These are phyloP conservation scores for Lyophyllum shimeji DNA, from an alignment of 768 basidiomycete genomes.

Conservation along the genomic window DNA sequence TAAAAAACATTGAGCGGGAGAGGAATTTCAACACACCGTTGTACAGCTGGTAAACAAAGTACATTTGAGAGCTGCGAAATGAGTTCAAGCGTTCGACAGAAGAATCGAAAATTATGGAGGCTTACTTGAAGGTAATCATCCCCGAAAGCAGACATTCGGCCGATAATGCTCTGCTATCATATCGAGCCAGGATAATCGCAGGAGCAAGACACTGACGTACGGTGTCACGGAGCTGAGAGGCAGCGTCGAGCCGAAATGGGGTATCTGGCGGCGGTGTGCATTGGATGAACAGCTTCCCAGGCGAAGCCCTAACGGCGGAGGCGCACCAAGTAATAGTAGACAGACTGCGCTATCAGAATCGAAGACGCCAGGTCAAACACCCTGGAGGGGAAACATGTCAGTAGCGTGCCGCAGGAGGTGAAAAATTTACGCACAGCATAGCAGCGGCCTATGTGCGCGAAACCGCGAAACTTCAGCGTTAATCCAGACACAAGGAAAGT, in stretches of 20 bases:
- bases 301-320: not conserved
- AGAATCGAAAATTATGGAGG: not conserved
- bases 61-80: constrained; percentile 38
- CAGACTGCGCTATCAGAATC: constrained; percentile 38
- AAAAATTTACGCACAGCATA: constrained; percentile 25
- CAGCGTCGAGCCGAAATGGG: constrained; percentile 39
- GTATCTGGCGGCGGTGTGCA: constrained; percentile 29
- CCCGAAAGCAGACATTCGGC: constrained; percentile 43
- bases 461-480: not conserved
- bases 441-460: constrained; percentile 17
- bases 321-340: constrained; percentile 44
- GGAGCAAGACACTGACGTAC: constrained; percentile 27
- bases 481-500: not conserved
- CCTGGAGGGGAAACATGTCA: constrained; percentile 11
- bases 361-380: constrained; percentile 39
- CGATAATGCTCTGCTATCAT: constrained; percentile 31
- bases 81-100: too few relatives aligned
- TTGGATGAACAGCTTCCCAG: not conserved
- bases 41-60: constrained; percentile 42
- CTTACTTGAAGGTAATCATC: constrained; percentile 42
- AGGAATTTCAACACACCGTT: constrained; percentile 22
- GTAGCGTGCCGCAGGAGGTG: not conserved
- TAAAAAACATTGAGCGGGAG: not conserved
- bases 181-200: not conserved
- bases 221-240: constrained; percentile 38